Conservation (phyloP, 495 filamentous ascomycete genomes). For the Daldinia loculata region DNA sequence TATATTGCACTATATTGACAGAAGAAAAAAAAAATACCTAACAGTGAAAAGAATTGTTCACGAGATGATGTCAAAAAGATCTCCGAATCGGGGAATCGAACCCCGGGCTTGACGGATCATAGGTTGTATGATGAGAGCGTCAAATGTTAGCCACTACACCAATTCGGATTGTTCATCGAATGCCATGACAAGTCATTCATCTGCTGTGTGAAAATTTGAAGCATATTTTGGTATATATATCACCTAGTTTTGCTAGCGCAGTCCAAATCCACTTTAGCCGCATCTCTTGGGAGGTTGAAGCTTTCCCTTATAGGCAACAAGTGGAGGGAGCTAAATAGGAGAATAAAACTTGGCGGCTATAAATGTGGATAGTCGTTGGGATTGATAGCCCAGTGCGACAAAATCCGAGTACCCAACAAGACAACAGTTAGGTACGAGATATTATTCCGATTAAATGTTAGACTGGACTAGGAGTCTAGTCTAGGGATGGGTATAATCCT, state of each 20-base stretch:
- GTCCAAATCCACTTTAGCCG: neutral
- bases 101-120: conserved; percentile 44
- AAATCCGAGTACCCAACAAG: neutral
- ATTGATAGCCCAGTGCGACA: neutral
- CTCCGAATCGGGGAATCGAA: conserved; percentile 51
- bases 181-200: neutral
- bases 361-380: neutral
- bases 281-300: neutral
- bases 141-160: conserved; percentile 49
- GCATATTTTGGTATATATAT: neutral
- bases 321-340: conserved; percentile 3
- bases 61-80: neutral
- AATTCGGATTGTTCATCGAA: conserved; percentile 40
- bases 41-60: too few species aligned
- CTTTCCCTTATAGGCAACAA: neutral
- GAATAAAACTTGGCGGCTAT: neutral
- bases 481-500: too few species aligned
- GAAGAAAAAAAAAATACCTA: too few species aligned
- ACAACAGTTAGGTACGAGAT: neutral
- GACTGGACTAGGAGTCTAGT: too few species aligned
- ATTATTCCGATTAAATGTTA: too few species aligned
- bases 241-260: conserved; percentile 1
- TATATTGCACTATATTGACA: too few species aligned
- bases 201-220: neutral
- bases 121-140: conserved; percentile 35